These are phyloP conservation scores for Scheffersomyces stambukii DNA, from an alignment of 1,139 yeast species.

Conservation along the genomic window DNA sequence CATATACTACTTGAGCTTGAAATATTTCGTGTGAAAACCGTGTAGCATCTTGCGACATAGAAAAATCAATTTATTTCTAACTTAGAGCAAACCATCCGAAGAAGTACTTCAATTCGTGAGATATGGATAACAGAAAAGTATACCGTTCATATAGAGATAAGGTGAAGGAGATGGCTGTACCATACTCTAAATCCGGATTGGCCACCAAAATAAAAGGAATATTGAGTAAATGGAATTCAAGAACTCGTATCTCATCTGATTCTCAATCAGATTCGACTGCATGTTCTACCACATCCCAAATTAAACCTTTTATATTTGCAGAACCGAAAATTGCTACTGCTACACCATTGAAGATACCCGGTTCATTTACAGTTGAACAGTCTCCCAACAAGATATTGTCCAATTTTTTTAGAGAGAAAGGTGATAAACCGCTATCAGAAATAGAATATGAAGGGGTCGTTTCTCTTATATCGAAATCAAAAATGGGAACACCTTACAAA, in stretches of 20 bases:
- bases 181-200: constrained; percentile 15
- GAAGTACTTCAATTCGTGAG: too few species aligned
- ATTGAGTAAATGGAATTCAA: constrained; percentile 18
- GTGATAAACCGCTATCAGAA: constrained; percentile 69
- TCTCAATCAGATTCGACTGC: constrained; percentile 5
- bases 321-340: constrained; percentile 2
- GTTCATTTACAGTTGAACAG: constrained; percentile 6
- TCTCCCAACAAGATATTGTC: constrained; percentile 59
- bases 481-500: constrained; percentile 10
- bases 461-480: constrained; percentile 41
- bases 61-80: too few species aligned
- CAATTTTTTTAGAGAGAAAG: constrained; percentile 69
- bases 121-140: constrained; percentile 45
- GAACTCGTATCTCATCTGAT: constrained; percentile 2
- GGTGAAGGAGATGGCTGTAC: constrained; percentile 13
- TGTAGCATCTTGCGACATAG: too few species aligned
- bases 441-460: constrained; percentile 84
- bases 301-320: constrained; percentile 5
- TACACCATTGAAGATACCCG: constrained; percentile 7
- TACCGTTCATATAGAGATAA: constrained; percentile 27
- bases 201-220: constrained; percentile 31
- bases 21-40: too few species aligned
- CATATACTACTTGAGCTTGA: too few species aligned
- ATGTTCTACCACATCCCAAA: constrained; percentile 2
- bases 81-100: too few species aligned